phyloP scores from a whole-genome alignment of 2,329 filamentous ascomycete genomes.

The Truncatella angustata region DNA sequence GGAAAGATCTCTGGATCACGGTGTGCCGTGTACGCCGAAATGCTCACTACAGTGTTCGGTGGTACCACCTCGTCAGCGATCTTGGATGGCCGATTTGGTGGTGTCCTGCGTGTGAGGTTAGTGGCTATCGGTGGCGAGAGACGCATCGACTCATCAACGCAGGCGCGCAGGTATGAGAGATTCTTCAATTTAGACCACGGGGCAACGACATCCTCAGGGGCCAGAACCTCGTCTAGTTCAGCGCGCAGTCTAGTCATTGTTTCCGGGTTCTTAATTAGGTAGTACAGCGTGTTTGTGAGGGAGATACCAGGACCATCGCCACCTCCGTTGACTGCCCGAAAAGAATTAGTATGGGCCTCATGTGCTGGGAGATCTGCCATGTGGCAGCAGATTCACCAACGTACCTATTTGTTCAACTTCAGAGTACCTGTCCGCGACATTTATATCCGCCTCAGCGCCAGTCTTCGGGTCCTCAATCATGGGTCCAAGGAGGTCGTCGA shows the following conservation, averaged over 20 bases:
- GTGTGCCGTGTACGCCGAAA: conserved; percentile 10
- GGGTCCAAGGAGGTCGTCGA: conserved; percentile 4
- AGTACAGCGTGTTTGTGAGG: conserved; percentile 7
- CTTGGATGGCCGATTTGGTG: not conserved
- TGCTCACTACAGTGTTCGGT: conserved; percentile 3
- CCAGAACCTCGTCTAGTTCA: conserved; percentile 13
- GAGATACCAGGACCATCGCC: conserved; percentile 6
- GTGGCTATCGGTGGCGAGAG: not conserved
- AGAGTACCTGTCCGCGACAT: not conserved
- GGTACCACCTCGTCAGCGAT: not conserved
- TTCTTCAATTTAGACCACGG: conserved; percentile 3
- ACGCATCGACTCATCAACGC: not conserved
- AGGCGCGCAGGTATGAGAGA: not conserved
- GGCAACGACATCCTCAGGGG: not conserved
- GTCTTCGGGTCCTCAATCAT: not conserved
- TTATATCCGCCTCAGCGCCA: not conserved
- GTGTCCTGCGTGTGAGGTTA: not conserved
- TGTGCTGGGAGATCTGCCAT: not conserved
- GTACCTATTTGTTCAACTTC: conserved; percentile 4
- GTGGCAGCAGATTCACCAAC: not conserved
- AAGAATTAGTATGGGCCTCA: no score
- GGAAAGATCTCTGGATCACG: conserved; percentile 8
- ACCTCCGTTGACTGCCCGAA: not conserved
- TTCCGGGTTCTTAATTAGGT: conserved; percentile 9
- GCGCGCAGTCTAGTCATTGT: conserved; percentile 3